phyloP scores from a whole-genome alignment of 1,139 yeast genomes.

The Hansenula lynferdii region DNA sequence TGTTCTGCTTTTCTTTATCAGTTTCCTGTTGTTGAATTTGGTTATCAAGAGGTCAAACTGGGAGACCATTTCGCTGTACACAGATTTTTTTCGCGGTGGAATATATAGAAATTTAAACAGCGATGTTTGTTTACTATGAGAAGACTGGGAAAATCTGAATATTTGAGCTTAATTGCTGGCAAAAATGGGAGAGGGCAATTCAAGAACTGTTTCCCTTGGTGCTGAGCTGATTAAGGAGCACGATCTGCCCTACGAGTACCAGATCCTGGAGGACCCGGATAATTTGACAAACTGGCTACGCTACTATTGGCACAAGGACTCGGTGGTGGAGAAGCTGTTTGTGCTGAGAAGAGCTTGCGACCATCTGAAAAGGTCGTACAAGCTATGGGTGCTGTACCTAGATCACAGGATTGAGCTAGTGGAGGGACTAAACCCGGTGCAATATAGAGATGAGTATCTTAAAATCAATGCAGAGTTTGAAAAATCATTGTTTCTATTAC shows the following conservation, averaged over 20 bases:
- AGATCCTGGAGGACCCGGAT: slow-evolving; percentile 39
- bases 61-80: not conserved
- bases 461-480: slow-evolving; percentile 41
- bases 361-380: slow-evolving; percentile 42
- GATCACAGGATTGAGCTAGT: slow-evolving; percentile 33
- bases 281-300: slow-evolving; percentile 47
- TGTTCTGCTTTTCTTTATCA: too few species aligned
- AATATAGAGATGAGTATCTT: slow-evolving; percentile 28
- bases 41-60: not conserved
- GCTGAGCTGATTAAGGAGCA: slow-evolving; percentile 22
- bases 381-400: slow-evolving; percentile 54
- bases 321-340: slow-evolving; percentile 33
- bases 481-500: slow-evolving; percentile 38
- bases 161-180: too few species aligned
- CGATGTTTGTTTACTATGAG: too few species aligned
- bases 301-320: slow-evolving; percentile 40
- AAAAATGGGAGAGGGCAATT: too few species aligned
- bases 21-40: too few species aligned
- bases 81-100: too few species aligned
- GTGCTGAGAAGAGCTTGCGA: slow-evolving; percentile 51
- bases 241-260: slow-evolving; percentile 44
- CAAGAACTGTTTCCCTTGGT: too few species aligned
- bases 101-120: too few species aligned
- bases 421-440: slow-evolving; percentile 27
- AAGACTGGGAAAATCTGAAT: too few species aligned